These are phyloP conservation scores for Penicillium bialowiezense DNA, from an alignment of 495 filamentous ascomycete genomes.

Conservation along the genomic window DNA sequence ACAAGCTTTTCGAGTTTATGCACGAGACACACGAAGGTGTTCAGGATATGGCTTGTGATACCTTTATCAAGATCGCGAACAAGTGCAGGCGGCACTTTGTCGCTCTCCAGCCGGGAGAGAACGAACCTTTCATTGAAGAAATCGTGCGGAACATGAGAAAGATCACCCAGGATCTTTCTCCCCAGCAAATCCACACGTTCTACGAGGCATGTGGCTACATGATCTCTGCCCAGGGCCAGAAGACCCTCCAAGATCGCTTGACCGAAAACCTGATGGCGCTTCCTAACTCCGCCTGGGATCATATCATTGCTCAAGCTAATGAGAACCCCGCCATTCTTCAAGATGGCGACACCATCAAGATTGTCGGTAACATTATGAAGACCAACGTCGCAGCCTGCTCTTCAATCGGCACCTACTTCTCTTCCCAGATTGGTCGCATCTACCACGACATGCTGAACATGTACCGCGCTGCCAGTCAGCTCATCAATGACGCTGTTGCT, in stretches of 20 bases:
- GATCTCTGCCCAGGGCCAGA: conserved; percentile 96
- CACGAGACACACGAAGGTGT: conserved; percentile 99
- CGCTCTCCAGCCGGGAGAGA: conserved; percentile 89
- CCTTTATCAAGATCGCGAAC: conserved; percentile 99
- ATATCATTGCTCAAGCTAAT: conserved; percentile 83
- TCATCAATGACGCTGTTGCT: conserved; percentile 88
- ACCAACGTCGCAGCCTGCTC: conserved; percentile 97
- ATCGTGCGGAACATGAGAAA: conserved; percentile 93
- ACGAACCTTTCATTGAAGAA: conserved; percentile 96
- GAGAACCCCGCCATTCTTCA: conserved; percentile 79
- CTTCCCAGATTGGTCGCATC: conserved; percentile 96
- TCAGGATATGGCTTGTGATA: conserved; percentile 99
- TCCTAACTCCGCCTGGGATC: conserved; percentile 92
- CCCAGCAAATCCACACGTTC: conserved; percentile 97
- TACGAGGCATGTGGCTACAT: conserved; percentile 99
- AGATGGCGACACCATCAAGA: conserved; percentile 90
- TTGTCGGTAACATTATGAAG: conserved; percentile 99
- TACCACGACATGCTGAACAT: conserved; percentile 99
- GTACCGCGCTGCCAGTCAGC: conserved; percentile 92
- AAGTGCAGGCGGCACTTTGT: conserved; percentile 98
- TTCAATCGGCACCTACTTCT: conserved; percentile 95
- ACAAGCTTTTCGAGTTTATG: conserved; percentile 99
- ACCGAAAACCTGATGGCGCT: conserved; percentile 89
- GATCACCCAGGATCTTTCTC: conserved; percentile 91
- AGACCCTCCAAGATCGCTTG: conserved; percentile 82